Evolutionary conservation across 192 early-diverging fungal genomes (phyloP), one percentile per base, ranked within the genome.

Genomic region (Coemansia sp.): DNA sequence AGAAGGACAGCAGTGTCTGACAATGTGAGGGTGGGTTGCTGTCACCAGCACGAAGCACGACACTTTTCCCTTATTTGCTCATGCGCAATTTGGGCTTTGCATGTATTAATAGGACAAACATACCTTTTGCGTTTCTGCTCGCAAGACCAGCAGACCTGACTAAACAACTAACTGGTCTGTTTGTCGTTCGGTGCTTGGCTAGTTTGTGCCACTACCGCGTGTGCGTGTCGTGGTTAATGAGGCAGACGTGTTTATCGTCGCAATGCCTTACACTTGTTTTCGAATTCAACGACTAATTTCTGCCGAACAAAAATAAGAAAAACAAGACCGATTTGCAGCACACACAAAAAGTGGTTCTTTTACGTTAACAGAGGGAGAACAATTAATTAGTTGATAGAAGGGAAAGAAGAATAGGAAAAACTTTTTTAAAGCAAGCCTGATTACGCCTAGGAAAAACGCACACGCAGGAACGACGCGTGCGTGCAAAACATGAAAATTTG

Each of bases 331-430:
- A 32, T 32, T 32, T 32, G 32, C 32, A 12, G 52, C 21, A 63
- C 61, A 10, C 37, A 21, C 40, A 54, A 43, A 58, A 60, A 42
- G 21, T 45, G 22, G 4, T 37, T 51, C 13, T 39, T 55, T 54
- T 19, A 19, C 4, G 47, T 21, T 32, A 32, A 26, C 26, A 26
- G 3, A 32, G 32, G 4, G 1, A 32, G 32, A 32, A 32, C 32
- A 32, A 32, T 32, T 32, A 32, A 32, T 32, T 32, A 32, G 32
- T 32, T 32, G 32, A 49, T 18, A 49, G 19, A 11, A 19, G 5
- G 11, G 43, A 5, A 47, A 63, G 62, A 52, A 58, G 11, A 41
- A 72, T 55, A 47, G 41, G 21, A 48, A 42, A 62, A 63, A 49
- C 41, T n/a, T 37, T 32, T 32, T 54, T 9, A 37, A 48, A 15